Conservation (phyloP, 768 basidiomycete genomes). For the Cubamyces sp. region DNA sequence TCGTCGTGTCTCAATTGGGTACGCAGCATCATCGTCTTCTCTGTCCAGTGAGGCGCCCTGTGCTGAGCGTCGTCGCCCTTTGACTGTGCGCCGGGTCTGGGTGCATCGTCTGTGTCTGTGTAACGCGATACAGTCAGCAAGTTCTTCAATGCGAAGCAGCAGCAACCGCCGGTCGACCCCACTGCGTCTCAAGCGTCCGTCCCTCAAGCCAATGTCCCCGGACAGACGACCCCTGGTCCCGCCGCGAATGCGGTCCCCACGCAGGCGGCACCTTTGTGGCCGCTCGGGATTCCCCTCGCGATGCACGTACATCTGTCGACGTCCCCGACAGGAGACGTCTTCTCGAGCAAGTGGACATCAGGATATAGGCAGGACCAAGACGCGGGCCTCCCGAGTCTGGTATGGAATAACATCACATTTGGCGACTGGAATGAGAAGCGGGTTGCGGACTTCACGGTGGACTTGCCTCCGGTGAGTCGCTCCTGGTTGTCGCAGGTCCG, state of each 20-base stretch:
- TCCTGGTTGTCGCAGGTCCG: background rate
- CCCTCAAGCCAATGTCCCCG: constrained; percentile 20
- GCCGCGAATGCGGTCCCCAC: constrained; percentile 50
- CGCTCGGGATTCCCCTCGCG: constrained; percentile 58
- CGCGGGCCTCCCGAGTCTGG: constrained; percentile 64
- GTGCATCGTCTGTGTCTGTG: background rate
- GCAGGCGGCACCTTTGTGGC: constrained; percentile 61
- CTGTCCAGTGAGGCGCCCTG: background rate
- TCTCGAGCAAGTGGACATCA: constrained; percentile 56
- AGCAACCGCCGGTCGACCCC: constrained; percentile 19
- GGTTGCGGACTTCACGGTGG: constrained; percentile 58
- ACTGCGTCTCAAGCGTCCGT: constrained; percentile 11
- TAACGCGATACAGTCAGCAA: constrained; percentile 44
- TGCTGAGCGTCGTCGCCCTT: constrained; percentile 11
- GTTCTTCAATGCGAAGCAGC: constrained; percentile 43
- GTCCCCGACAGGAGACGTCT: constrained; percentile 62
- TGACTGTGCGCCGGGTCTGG: background rate
- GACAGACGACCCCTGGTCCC: constrained; percentile 27
- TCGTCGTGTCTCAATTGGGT: constrained; percentile 70
- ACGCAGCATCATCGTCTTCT: constrained; percentile 25
- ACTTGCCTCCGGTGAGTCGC: constrained; percentile 65
- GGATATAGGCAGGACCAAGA: constrained; percentile 52
- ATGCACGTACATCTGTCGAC: constrained; percentile 80
- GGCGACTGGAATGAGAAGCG: constrained; percentile 74
- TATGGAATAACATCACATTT: constrained; percentile 79